Percentiles rank a stretch among this genome's conserved stretches.
Evolutionary conservation across 2,329 filamentous ascomycete genomes (phyloP).

Genomic region (Coniella vitis): DNA sequence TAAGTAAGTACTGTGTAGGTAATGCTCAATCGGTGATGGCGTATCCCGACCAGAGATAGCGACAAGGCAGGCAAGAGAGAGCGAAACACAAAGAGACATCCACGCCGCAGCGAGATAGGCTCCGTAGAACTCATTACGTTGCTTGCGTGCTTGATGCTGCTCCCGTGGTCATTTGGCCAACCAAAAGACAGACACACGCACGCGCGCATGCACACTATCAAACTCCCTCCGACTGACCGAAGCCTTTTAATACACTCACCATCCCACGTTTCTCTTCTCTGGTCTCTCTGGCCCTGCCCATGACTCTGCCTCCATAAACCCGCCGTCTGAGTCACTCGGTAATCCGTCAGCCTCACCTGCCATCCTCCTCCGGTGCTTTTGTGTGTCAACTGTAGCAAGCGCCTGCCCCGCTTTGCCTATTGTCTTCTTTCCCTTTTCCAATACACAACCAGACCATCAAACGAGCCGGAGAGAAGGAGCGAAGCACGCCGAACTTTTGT

Average conservation of each 20-base stretch:
- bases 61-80: too few species aligned
- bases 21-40: too few species aligned
- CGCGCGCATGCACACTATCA: too few species aligned
- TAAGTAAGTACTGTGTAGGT: too few species aligned
- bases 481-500: neutral
- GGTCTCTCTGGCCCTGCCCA: neutral
- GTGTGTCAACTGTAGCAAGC: neutral
- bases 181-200: too few species aligned
- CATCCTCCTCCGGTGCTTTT: neutral
- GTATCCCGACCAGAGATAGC: too few species aligned
- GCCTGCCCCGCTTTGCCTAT: neutral
- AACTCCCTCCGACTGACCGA: too few species aligned
- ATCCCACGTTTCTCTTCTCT: too few species aligned
- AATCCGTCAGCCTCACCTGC: slow-evolving; percentile 8
- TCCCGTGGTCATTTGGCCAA: neutral
- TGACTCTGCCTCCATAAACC: slow-evolving; percentile 12
- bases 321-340: slow-evolving; percentile 17
- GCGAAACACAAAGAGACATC: neutral
- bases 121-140: too few species aligned
- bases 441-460: too few species aligned
- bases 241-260: too few species aligned
- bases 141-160: neutral
- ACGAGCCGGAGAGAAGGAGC: neutral
- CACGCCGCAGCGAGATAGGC: too few species aligned
- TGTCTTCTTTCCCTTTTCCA: slow-evolving; percentile 13